Conservation (phyloP, 176 grass and related monocot genomes). For the Triticum timopheevii region DNA sequence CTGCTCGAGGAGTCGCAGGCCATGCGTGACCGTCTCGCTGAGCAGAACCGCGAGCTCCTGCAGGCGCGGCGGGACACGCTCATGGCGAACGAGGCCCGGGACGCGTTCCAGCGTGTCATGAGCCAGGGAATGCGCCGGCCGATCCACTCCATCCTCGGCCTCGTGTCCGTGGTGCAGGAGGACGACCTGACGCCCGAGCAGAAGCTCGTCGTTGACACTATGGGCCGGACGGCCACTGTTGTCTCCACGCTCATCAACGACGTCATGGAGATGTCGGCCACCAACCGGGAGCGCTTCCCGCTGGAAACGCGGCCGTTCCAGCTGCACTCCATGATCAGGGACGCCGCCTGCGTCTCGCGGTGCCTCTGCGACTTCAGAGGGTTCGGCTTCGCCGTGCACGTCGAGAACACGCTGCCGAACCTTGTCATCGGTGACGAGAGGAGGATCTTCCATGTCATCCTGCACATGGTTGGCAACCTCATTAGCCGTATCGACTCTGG, state of each 20-base stretch:
- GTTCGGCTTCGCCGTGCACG: constrained; percentile 41
- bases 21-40: constrained; percentile 58
- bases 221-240: constrained; percentile 41
- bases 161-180: constrained; percentile 58
- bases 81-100: constrained; percentile 63
- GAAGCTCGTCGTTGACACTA: constrained; percentile 35
- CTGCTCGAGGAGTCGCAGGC: constrained; percentile 69
- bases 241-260: constrained; percentile 64
- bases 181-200: constrained; percentile 45
- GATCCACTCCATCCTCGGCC: constrained; percentile 54
- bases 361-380: constrained; percentile 62
- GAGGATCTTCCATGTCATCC: constrained; percentile 71
- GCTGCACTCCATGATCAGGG: constrained; percentile 52
- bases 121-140: constrained; percentile 55
- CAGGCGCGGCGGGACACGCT: constrained; percentile 45
- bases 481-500: constrained; percentile 40
- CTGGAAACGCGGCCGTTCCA: constrained; percentile 45
- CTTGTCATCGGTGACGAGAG: constrained; percentile 68
- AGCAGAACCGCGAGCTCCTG: constrained; percentile 71
- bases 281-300: constrained; percentile 44
- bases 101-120: constrained; percentile 60
- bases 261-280: constrained; percentile 50
- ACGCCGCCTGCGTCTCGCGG: constrained; percentile 36
- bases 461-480: constrained; percentile 71
- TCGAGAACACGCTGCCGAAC: constrained; percentile 48